A percentile compares a stretch with the other conserved stretches of the same genome.
Conservation (phyloP, 2,329 filamentous ascomycete genomes). For the Teratosphaeria pseudoeucalypti region DNA sequence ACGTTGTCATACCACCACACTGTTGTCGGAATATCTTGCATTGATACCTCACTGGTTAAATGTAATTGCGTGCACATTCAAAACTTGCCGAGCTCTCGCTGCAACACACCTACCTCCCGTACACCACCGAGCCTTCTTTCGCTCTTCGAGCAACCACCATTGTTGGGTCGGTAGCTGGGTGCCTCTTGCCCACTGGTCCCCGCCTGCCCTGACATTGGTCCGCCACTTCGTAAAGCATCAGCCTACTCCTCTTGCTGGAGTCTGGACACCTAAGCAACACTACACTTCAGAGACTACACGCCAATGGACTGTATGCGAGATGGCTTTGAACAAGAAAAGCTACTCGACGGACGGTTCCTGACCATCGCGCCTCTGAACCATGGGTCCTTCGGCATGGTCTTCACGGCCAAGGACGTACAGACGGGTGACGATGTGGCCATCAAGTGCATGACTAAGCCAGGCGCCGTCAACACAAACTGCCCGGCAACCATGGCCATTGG, state of each 20-base stretch:
- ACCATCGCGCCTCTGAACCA: constrained; percentile 93
- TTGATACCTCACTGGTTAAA: neutral
- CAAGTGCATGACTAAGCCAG: constrained; percentile 87
- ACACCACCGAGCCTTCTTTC: constrained; percentile 3
- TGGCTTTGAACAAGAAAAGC: constrained; percentile 65
- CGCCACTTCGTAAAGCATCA: neutral
- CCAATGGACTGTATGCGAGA: constrained; percentile 78
- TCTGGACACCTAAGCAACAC: neutral
- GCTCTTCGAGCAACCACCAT: neutral
- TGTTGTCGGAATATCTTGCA: neutral
- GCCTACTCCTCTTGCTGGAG: neutral
- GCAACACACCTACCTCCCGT: neutral
- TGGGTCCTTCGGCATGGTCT: constrained; percentile 98
- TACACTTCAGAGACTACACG: neutral
- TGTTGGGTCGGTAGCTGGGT: neutral
- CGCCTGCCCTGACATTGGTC: neutral
- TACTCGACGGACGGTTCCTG: constrained; percentile 81
- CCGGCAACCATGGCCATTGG: constrained; percentile 58
- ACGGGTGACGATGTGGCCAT: constrained; percentile 79
- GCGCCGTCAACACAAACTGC: constrained; percentile 39
- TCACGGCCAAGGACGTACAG: constrained; percentile 70
- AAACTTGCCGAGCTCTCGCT: constrained; percentile 8
- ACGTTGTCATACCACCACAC: neutral
- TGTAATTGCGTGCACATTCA: constrained; percentile 1
- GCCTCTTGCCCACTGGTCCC: neutral